These are phyloP conservation scores for Rhodotorula toruloides DNA, from an alignment of 768 basidiomycete genomes.

Conservation along the genomic window DNA sequence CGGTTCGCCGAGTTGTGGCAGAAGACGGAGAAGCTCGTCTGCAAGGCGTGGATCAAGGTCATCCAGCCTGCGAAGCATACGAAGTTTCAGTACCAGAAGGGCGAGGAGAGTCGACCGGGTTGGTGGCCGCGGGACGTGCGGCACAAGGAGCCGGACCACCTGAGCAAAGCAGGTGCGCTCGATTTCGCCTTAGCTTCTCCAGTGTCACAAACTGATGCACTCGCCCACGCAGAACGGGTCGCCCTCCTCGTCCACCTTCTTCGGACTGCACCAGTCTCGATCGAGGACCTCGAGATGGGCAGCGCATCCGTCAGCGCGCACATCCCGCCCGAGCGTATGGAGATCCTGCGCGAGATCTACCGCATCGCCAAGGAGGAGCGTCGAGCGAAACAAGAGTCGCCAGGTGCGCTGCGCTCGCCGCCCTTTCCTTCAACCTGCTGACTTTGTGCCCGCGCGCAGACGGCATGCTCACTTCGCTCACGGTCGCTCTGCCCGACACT, in stretches of 20 bases:
- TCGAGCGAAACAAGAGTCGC: neutral
- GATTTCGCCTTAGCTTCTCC: neutral
- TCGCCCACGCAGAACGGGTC: slow-evolving; percentile 44
- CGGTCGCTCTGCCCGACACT: slow-evolving; percentile 1
- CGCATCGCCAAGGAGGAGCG: slow-evolving; percentile 46
- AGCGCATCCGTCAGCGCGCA: slow-evolving; percentile 45
- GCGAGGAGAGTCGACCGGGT: slow-evolving; percentile 46
- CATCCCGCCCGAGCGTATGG: slow-evolving; percentile 44
- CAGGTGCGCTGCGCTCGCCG: too few species aligned
- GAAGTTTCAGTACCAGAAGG: slow-evolving; percentile 49
- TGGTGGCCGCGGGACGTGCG: slow-evolving; percentile 50
- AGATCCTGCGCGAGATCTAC: slow-evolving; percentile 47
- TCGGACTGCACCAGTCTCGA: slow-evolving; percentile 41
- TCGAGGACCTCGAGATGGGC: slow-evolving; percentile 46
- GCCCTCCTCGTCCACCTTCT: slow-evolving; percentile 45
- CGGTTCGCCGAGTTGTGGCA: slow-evolving; percentile 45
- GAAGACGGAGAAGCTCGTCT: slow-evolving; percentile 47
- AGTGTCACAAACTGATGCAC: neutral
- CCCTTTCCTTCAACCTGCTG: too few species aligned
- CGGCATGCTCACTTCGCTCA: neutral
- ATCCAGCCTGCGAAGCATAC: slow-evolving; percentile 50
- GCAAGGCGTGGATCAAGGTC: slow-evolving; percentile 50
- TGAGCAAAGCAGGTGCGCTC: slow-evolving; percentile 47
- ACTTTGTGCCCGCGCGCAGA: neutral
- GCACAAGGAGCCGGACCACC: slow-evolving; percentile 50